A percentile compares a stretch with the other conserved stretches of the same genome.
Conservation (phyloP, 202 grass and related monocot species). For the Zizania palustris region DNA sequence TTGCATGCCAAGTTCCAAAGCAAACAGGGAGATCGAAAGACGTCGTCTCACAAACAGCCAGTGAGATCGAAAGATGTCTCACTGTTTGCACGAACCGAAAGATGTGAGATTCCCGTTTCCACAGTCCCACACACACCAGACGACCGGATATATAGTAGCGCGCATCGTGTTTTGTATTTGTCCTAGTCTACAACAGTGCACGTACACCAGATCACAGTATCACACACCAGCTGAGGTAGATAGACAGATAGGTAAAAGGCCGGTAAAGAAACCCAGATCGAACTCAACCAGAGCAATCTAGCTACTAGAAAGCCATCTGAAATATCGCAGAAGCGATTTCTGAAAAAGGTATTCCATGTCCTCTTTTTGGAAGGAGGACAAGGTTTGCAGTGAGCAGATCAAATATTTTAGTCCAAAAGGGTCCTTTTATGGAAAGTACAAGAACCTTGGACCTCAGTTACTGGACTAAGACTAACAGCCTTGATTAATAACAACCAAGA, state of each 20-base stretch:
- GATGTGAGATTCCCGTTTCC: slow-evolving; percentile 6
- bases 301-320: neutral
- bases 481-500: slow-evolving; percentile 15
- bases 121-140: slow-evolving; percentile 19
- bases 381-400: slow-evolving; percentile 39
- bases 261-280: slow-evolving; percentile 14
- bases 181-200: slow-evolving; percentile 41
- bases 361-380: slow-evolving; percentile 27
- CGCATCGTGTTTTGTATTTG: slow-evolving; percentile 40
- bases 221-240: no score
- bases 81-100: slow-evolving; percentile 25
- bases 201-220: neutral
- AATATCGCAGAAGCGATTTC: slow-evolving; percentile 24
- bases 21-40: slow-evolving; percentile 57
- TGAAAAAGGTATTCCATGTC: slow-evolving; percentile 11
- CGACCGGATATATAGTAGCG: neutral
- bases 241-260: neutral
- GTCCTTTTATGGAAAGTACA: slow-evolving; percentile 39
- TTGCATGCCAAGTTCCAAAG: slow-evolving; percentile 54
- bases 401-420: slow-evolving; percentile 41
- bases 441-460: slow-evolving; percentile 26
- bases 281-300: slow-evolving; percentile 28
- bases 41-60: slow-evolving; percentile 36
- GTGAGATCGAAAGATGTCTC: neutral
- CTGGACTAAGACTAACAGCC: neutral